These are phyloP conservation scores for Drechslerella coelobrocha DNA, from an alignment of 2,329 filamentous ascomycete genomes.

Conservation along the genomic window DNA sequence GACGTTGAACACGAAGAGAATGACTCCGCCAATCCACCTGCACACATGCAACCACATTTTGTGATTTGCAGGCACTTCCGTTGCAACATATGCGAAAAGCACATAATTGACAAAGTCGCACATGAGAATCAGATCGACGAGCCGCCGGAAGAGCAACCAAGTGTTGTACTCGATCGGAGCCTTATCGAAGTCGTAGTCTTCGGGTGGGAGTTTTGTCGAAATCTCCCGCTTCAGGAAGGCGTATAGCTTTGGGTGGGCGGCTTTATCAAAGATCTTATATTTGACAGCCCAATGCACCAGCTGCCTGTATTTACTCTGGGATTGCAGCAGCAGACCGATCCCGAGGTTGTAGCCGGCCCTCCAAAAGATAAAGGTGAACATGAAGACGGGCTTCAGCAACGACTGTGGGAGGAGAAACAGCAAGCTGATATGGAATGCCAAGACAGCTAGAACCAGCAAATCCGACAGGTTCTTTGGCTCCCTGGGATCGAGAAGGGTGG, in stretches of 20 bases:
- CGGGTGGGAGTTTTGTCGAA: constrained; percentile 86
- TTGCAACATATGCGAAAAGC: constrained; percentile 90
- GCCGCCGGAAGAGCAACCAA: constrained; percentile 92
- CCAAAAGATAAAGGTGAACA: constrained; percentile 88
- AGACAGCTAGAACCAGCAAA: constrained; percentile 75
- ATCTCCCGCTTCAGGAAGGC: constrained; percentile 83
- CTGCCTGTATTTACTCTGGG: constrained; percentile 86
- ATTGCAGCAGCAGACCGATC: constrained; percentile 85
- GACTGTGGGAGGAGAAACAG: constrained; percentile 75
- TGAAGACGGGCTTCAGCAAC: constrained; percentile 78
- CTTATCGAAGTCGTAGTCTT: constrained; percentile 88
- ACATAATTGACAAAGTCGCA: constrained; percentile 98
- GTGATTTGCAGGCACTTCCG: constrained; percentile 76
- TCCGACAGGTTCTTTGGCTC: constrained; percentile 96
- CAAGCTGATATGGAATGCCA: constrained; percentile 75
- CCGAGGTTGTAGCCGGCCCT: constrained; percentile 89
- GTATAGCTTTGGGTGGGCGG: constrained; percentile 80
- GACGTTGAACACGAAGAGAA: constrained; percentile 88
- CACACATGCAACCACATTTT: constrained; percentile 70
- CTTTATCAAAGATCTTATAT: constrained; percentile 84
- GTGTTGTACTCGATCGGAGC: constrained; percentile 98
- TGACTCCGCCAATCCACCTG: constrained; percentile 79
- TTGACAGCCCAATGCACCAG: constrained; percentile 87
- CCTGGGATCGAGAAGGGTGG: constrained; percentile 89
- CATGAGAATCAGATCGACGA: constrained; percentile 97